These are phyloP conservation scores for Gautieria morchelliformis DNA, from an alignment of 768 basidiomycete species.

Conservation along the genomic window DNA sequence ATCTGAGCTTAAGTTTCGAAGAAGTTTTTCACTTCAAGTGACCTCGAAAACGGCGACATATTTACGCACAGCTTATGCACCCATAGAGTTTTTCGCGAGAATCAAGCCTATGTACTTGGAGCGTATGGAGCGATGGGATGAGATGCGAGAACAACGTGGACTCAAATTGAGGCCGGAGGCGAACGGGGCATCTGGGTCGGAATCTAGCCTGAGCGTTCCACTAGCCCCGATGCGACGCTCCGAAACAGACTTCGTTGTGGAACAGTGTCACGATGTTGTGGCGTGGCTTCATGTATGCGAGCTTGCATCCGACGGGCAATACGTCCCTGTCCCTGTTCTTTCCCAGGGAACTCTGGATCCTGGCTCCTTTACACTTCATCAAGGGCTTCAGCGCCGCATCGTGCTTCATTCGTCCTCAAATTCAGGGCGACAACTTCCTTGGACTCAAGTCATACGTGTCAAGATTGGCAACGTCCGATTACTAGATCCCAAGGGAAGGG, in stretches of 20 bases:
- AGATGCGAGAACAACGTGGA: constrained; percentile 70
- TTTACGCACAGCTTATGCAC: constrained; percentile 68
- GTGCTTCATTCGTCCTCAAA: constrained; percentile 70
- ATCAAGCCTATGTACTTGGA: constrained; percentile 77
- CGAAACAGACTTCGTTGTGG: constrained; percentile 83
- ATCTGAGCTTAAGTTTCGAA: constrained; percentile 76
- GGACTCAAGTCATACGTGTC: constrained; percentile 70
- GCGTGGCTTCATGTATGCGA: constrained; percentile 83
- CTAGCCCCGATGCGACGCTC: constrained; percentile 80
- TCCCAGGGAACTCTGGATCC: constrained; percentile 68
- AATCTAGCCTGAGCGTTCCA: constrained; percentile 26
- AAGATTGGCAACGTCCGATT: constrained; percentile 78
- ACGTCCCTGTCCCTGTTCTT: constrained; percentile 74
- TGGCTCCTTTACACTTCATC: constrained; percentile 81
- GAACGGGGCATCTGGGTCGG: constrained; percentile 20
- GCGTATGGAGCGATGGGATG: constrained; percentile 88
- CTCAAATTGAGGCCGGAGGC: neutral
- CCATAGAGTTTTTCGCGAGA: constrained; percentile 85
- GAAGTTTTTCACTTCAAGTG: constrained; percentile 70
- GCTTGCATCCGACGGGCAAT: constrained; percentile 75
- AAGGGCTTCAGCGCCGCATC: constrained; percentile 85
- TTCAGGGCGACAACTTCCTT: constrained; percentile 83
- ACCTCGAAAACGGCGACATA: constrained; percentile 65
- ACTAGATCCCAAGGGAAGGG: constrained; percentile 72
- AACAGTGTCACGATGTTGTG: constrained; percentile 86